These are phyloP conservation scores for Anisodus tanguticus DNA, from an alignment of 257 asterid species.

Conservation along the genomic window DNA sequence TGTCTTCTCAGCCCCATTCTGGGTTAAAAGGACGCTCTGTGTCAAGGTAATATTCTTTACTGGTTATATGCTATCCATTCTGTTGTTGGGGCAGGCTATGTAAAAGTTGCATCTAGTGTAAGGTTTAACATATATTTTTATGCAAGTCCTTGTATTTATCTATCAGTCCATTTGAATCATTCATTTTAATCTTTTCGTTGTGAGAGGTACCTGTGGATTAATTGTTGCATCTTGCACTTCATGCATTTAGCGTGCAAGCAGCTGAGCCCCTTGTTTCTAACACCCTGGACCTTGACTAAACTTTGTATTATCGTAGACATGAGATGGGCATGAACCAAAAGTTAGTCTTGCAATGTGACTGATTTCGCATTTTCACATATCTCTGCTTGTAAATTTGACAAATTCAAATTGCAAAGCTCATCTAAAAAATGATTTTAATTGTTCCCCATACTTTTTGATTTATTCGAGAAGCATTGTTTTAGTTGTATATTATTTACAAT, in stretches of 20 bases:
- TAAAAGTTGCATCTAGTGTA: not conserved
- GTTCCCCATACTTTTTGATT: not conserved
- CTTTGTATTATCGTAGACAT: not conserved
- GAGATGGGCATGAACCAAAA: constrained; percentile 6
- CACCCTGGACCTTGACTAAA: not conserved
- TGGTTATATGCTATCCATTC: constrained; percentile 25
- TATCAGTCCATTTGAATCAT: not conserved
- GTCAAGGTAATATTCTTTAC: constrained; percentile 62
- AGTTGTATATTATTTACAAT: not conserved
- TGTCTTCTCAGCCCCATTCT: constrained; percentile 52
- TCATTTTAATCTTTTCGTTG: not conserved
- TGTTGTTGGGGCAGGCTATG: constrained; percentile 5
- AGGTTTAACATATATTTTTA: not conserved
- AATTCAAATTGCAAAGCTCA: not conserved
- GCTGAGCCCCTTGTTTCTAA: constrained; percentile 10
- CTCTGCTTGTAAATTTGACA: not conserved
- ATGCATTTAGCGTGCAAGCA: not conserved
- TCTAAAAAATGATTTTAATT: not conserved
- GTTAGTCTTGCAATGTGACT: not conserved
- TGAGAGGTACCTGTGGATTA: not conserved
- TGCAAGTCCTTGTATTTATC: not conserved
- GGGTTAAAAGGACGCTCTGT: constrained; percentile 60
- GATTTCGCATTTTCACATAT: not conserved
- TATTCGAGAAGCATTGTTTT: not conserved
- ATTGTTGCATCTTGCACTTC: not conserved